Percentiles rank a stretch among this genome's conserved stretches.
phyloP scores from a whole-genome alignment of 2,329 filamentous ascomycete species.

The Coniochaeta sp. region DNA sequence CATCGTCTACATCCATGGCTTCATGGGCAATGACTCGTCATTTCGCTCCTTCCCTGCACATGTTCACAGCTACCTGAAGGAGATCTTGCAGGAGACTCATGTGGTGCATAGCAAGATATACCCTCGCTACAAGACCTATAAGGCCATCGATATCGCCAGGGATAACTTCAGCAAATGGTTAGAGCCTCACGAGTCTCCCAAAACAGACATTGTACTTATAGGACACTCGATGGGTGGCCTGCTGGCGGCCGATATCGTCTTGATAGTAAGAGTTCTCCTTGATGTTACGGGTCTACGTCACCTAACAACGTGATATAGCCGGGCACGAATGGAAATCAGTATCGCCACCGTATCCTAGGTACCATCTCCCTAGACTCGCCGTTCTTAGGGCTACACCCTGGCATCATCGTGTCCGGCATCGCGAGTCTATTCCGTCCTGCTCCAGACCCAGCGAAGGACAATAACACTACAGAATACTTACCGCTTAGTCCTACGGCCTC shows the following conservation, averaged over 20 bases:
- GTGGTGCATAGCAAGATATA: slow-evolving; percentile 82
- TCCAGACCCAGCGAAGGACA: slow-evolving; percentile 19
- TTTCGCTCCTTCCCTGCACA: slow-evolving; percentile 85
- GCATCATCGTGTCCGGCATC: slow-evolving; percentile 75
- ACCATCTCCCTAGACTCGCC: slow-evolving; percentile 79
- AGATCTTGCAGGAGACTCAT: slow-evolving; percentile 63
- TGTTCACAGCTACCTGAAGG: slow-evolving; percentile 66
- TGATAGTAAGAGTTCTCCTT: slow-evolving; percentile 41
- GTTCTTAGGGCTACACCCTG: slow-evolving; percentile 81
- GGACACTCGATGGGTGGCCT: slow-evolving; percentile 90
- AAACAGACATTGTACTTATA: slow-evolving; percentile 72
- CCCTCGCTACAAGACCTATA: slow-evolving; percentile 70
- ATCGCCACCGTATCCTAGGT: slow-evolving; percentile 40
- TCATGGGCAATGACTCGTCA: slow-evolving; percentile 80
- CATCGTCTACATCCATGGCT: slow-evolving; percentile 81
- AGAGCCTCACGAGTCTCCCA: slow-evolving; percentile 62
- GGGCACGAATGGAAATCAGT: slow-evolving; percentile 3
- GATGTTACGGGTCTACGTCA: not conserved
- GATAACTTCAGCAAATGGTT: slow-evolving; percentile 83
- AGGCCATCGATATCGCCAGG: slow-evolving; percentile 62
- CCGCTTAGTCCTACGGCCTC: slow-evolving; percentile 10
- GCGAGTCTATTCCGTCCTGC: slow-evolving; percentile 62
- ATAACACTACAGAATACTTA: slow-evolving; percentile 9
- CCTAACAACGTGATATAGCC: not conserved
- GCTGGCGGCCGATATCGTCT: slow-evolving; percentile 68